These are phyloP conservation scores for Fusarium keratoplasticum DNA, from an alignment of 2,329 filamentous ascomycete species.

Conservation along the genomic window DNA sequence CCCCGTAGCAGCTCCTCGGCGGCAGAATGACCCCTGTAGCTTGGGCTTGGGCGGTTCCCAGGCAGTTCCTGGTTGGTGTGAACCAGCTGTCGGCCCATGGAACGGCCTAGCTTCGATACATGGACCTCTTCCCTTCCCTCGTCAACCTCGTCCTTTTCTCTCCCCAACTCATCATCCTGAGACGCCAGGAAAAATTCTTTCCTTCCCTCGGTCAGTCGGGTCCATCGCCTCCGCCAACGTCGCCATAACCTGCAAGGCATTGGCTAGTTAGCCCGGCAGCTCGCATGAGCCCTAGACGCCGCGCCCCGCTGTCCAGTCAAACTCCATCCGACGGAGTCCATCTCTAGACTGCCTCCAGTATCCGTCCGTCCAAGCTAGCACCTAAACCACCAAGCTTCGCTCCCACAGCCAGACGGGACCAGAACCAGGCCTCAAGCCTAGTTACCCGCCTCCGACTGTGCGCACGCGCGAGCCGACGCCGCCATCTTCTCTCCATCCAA, in stretches of 20 bases:
- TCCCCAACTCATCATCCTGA: conserved; percentile 1
- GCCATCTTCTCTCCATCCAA: conserved; percentile 13
- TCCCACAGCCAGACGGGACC: conserved; percentile 16
- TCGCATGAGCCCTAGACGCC: conserved; percentile 41
- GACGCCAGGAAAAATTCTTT: conserved; percentile 19
- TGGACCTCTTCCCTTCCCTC: conserved; percentile 4
- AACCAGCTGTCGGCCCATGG: conserved; percentile 19
- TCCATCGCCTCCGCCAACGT: conserved; percentile 9
- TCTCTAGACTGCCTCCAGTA: not conserved
- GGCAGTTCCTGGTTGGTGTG: conserved; percentile 15
- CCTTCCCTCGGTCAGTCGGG: conserved; percentile 4
- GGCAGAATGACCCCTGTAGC: conserved; percentile 26
- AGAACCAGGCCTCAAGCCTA: conserved; percentile 7
- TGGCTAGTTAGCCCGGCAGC: conserved; percentile 49
- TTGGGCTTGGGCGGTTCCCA: conserved; percentile 12
- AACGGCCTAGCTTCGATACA: conserved; percentile 8
- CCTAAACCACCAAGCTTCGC: conserved; percentile 29
- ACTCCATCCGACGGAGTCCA: conserved; percentile 29
- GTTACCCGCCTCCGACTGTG: conserved; percentile 35
- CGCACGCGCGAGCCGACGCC: conserved; percentile 32
- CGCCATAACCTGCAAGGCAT: conserved; percentile 53
- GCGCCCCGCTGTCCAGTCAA: conserved; percentile 32
- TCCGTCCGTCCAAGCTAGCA: conserved; percentile 28
- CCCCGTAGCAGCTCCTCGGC: conserved; percentile 11
- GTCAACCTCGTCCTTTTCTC: conserved; percentile 19